phyloP scores from a whole-genome alignment of 345 rosid species.

The Microcos paniculata region DNA sequence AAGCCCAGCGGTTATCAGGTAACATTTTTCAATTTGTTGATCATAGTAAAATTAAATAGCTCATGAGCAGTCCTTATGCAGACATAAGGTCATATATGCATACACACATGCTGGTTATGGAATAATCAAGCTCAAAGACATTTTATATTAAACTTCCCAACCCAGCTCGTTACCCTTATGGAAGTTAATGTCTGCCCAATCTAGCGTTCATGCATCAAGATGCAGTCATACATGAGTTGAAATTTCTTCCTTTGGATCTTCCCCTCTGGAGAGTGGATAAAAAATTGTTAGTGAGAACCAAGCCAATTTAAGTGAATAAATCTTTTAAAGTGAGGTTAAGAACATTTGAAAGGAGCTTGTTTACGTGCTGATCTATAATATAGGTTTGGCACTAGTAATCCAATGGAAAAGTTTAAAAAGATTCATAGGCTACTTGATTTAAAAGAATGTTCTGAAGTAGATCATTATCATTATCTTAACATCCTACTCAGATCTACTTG shows the following conservation, averaged over 20 bases:
- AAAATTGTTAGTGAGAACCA: neutral
- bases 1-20: slow-evolving; percentile 86
- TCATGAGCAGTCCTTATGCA: neutral
- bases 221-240: too few relatives aligned
- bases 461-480: too few relatives aligned
- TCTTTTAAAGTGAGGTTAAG: slow-evolving; percentile 1
- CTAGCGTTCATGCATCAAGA: too few relatives aligned
- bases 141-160: too few relatives aligned
- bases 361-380: neutral
- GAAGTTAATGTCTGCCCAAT: too few relatives aligned
- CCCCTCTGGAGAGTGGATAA: neutral
- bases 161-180: too few relatives aligned
- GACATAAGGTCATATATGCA: neutral
- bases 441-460: too few relatives aligned
- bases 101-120: too few relatives aligned
- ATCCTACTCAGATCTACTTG: too few relatives aligned
- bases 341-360: neutral
- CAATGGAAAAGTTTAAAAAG: neutral
- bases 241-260: neutral
- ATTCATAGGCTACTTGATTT: too few relatives aligned
- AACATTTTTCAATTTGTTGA: slow-evolving; percentile 13
- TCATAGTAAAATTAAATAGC: neutral
- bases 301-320: neutral
- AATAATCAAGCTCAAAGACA: too few relatives aligned
- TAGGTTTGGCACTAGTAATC: neutral